Percentiles rank a stretch among this genome's conserved stretches.
Conservation (phyloP, 768 basidiomycete species). For the Boletellus ananiceps region DNA sequence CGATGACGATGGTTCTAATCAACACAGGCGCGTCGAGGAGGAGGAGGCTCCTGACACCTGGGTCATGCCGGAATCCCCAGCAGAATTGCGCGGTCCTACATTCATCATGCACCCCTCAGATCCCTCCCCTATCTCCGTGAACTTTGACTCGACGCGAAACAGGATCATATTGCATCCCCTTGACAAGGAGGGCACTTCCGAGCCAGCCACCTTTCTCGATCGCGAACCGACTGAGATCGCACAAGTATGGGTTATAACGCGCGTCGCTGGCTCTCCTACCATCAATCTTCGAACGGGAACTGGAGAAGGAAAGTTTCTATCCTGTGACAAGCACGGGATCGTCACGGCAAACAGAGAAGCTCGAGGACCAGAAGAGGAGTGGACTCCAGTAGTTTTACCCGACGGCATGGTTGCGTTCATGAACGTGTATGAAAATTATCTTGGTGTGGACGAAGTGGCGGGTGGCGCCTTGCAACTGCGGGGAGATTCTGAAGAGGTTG, state of each 20-base stretch:
- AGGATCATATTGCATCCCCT: conserved; percentile 62
- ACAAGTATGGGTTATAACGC: conserved; percentile 90
- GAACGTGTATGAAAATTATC: conserved; percentile 87
- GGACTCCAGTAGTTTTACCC: conserved; percentile 77
- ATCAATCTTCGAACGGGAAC: conserved; percentile 83
- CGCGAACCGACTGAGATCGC: conserved; percentile 75
- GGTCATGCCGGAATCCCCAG: conserved; percentile 68
- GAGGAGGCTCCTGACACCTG: conserved; percentile 70
- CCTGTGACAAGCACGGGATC: conserved; percentile 80
- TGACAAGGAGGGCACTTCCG: conserved; percentile 53
- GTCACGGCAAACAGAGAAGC: conserved; percentile 85
- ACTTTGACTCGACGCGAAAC: conserved; percentile 72
- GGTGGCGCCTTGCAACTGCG: conserved; percentile 74
- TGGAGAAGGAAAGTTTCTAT: conserved; percentile 89
- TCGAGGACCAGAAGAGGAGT: conserved; percentile 90
- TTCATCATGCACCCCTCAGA: conserved; percentile 82
- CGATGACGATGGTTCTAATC: conserved; percentile 40
- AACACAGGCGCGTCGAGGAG: conserved; percentile 50
- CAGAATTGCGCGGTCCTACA: conserved; percentile 82
- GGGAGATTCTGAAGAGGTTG: conserved; percentile 82
- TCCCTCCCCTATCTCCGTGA: conserved; percentile 69
- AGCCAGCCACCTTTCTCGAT: conserved; percentile 48
- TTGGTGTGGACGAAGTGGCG: conserved; percentile 81
- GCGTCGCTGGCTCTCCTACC: conserved; percentile 77
- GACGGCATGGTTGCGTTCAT: conserved; percentile 86